Evolutionary conservation across 2,329 filamentous ascomycete species (phyloP), one percentile per base, ranked within the genome.

Genomic region (Microthyrium microscopicum): DNA sequence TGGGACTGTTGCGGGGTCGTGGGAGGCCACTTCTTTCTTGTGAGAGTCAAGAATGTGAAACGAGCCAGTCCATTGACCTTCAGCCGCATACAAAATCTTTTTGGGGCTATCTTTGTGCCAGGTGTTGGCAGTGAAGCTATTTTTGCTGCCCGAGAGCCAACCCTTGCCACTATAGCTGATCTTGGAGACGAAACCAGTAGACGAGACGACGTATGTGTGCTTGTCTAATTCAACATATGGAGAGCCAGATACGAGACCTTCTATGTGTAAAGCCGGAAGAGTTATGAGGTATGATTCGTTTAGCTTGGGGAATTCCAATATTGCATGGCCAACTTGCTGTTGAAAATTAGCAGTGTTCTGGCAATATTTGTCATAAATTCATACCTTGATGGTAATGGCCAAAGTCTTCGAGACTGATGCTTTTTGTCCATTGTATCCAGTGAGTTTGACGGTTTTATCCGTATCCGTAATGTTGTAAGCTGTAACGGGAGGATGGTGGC

Each of bases 141-240:
- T 95, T 64, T 93, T 94, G 66, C 92, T 92, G 43, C 87, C 89
- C 29, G 78, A 84, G 7, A 98, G 57, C 87, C 87, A 98, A 37
- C 87, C 87, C 53, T 83, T 87, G 47, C 87, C 85, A 40, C 73
- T 79, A 61, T 93, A 98, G 52, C 93, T 83, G 48, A 95, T 80
- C 60, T 83, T 85, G 42, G 82, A 71, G 4, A 83, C 78, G 60
- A 77, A 94, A 34, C 89, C 87, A 3, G 76, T 78, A 17, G 78
- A 89, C 42, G 82, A 89, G 36, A 74, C 71, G 46, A 98, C 94
- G 58, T 79, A 82, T 44, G 79, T 84, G 39, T 69, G 71, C 47
- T 77, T 77, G 49, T 93, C 83, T 27, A 95, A 68, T 56, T 98
- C 89, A 42, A 94, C 77, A 49, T 89, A 94, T 3, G 89, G 87